phyloP scores from a whole-genome alignment of 495 filamentous ascomycete species.

The Cudoniella acicularis region DNA sequence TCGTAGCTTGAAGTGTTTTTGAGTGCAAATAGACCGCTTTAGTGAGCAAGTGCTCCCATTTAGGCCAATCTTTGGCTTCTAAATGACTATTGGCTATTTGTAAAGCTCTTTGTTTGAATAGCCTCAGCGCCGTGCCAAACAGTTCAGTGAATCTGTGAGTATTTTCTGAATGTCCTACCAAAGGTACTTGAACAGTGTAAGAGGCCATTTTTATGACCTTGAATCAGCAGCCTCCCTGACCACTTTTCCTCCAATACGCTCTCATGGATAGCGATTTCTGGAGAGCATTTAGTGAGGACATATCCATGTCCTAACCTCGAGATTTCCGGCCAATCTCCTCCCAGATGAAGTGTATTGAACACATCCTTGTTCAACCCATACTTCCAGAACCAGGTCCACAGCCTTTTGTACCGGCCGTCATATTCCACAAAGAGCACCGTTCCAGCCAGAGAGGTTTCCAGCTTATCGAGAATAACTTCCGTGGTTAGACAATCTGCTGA shows the following conservation, averaged over 20 bases:
- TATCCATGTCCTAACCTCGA: not conserved
- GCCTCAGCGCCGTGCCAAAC: too few relatives aligned
- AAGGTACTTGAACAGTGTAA: not conserved
- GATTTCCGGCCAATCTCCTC: not conserved
- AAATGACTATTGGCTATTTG: too few relatives aligned
- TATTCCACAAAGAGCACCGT: not conserved
- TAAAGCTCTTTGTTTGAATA: too few relatives aligned
- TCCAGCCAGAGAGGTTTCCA: not conserved
- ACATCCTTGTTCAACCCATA: not conserved
- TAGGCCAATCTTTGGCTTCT: too few relatives aligned
- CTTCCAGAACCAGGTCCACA: not conserved
- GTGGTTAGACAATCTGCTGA: not conserved
- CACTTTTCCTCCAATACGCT: not conserved
- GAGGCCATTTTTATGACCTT: not conserved
- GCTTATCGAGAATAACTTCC: not conserved
- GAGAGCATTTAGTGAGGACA: not conserved
- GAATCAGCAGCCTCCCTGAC: not conserved
- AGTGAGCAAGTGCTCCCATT: too few relatives aligned
- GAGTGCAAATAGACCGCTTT: too few relatives aligned
- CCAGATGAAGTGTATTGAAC: not conserved
- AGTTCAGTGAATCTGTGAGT: not conserved
- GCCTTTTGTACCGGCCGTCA: not conserved
- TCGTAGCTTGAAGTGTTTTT: too few relatives aligned
- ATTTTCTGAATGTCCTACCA: not conserved
- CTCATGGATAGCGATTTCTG: not conserved